These are phyloP conservation scores for Aschersonia sp. DNA, from an alignment of 2,329 filamentous ascomycete species.

Conservation along the genomic window DNA sequence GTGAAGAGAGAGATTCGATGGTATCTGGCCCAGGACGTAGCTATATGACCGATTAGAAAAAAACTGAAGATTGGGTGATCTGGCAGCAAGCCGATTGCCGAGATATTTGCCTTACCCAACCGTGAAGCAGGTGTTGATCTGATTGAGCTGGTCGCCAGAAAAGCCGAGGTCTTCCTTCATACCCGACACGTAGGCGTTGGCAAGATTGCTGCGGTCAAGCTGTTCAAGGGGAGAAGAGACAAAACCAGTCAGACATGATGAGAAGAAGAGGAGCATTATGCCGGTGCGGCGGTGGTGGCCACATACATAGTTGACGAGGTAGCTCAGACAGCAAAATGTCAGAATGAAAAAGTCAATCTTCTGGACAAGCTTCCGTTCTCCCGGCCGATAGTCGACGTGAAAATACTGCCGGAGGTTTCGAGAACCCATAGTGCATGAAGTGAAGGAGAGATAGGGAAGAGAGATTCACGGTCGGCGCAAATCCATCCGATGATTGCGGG, in stretches of 20 bases:
- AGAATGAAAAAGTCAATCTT: constrained; percentile 36
- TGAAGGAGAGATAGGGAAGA: background rate
- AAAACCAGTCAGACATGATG: background rate
- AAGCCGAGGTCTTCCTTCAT: constrained; percentile 38
- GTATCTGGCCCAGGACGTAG: constrained; percentile 43
- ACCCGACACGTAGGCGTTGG: constrained; percentile 25
- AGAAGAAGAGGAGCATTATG: background rate
- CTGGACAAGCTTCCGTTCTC: constrained; percentile 30
- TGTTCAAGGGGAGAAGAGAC: background rate
- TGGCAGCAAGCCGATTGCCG: background rate
- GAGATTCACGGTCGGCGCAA: background rate
- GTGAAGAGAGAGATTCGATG: constrained; percentile 46
- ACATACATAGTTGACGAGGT: constrained; percentile 3
- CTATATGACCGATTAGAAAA: constrained; percentile 5
- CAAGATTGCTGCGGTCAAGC: constrained; percentile 19
- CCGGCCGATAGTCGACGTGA: constrained; percentile 18
- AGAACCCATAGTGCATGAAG: background rate
- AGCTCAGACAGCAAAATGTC: constrained; percentile 4
- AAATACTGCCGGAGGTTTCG: constrained; percentile 17
- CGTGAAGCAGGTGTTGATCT: constrained; percentile 38
- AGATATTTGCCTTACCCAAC: constrained; percentile 29
- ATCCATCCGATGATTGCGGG: too few species aligned
- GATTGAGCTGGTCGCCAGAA: constrained; percentile 30
- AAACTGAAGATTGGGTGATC: constrained; percentile 9
- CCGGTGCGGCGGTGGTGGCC: background rate